Percentiles rank a stretch among this genome's conserved stretches.
These are phyloP conservation scores for Suhomyces bolitotheri DNA, from an alignment of 1,139 yeast genomes.

Conservation along the genomic window DNA sequence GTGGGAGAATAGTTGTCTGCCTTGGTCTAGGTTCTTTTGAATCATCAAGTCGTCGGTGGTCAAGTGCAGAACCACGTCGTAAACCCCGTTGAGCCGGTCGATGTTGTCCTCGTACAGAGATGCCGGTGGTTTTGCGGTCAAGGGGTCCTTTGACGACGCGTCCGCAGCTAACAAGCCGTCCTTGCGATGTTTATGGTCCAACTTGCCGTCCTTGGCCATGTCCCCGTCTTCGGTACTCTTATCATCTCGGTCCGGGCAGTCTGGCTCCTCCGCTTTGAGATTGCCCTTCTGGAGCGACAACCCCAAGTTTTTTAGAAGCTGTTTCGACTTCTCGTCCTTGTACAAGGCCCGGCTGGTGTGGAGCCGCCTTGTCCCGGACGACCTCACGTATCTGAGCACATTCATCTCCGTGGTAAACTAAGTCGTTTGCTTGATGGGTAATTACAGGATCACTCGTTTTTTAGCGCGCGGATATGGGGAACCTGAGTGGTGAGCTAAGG, in stretches of 20 bases:
- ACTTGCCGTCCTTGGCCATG: constrained; percentile 5
- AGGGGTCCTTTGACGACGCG: not conserved
- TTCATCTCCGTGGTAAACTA: constrained; percentile 4
- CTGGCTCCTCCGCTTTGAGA: constrained; percentile 18
- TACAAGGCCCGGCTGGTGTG: constrained; percentile 5
- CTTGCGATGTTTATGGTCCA: constrained; percentile 5
- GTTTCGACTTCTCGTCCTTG: constrained; percentile 30
- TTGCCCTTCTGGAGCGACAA: constrained; percentile 32
- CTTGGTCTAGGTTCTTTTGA: constrained; percentile 42
- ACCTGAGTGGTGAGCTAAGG: not conserved
- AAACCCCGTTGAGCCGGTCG: constrained; percentile 16
- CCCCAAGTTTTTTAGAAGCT: constrained; percentile 31
- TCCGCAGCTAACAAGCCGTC: constrained; percentile 5
- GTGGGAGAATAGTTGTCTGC: constrained; percentile 36
- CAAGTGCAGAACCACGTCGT: constrained; percentile 41
- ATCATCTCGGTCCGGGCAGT: not conserved
- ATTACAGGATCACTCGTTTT: constrained; percentile 12
- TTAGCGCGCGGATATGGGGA: constrained; percentile 6
- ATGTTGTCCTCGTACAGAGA: constrained; percentile 11
- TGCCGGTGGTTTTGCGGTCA: not conserved
- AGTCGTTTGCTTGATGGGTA: not conserved
- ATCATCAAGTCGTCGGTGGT: constrained; percentile 38
- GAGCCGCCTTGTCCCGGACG: constrained; percentile 4
- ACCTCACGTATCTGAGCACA: constrained; percentile 6
- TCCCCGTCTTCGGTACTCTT: not conserved